Evolutionary conservation across 2,329 filamentous ascomycete genomes (phyloP).

Genomic region (Colletotrichum sp.): DNA sequence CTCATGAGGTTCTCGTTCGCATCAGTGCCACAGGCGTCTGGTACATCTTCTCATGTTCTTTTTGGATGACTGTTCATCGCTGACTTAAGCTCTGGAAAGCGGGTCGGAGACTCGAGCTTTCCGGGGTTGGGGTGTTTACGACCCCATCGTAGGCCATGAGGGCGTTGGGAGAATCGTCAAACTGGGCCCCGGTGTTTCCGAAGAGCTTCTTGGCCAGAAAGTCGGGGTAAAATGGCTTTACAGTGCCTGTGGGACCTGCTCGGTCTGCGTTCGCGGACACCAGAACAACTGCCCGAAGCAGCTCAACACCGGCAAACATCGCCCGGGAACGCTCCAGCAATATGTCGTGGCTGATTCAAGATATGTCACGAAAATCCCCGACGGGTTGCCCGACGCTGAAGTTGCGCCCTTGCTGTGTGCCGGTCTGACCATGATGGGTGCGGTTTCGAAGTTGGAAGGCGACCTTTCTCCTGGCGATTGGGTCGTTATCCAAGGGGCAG

Average conservation of each 20-base stretch:
- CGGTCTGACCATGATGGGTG: slow-evolving; percentile 36
- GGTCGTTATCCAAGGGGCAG: slow-evolving; percentile 35
- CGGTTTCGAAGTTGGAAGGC: slow-evolving; percentile 21
- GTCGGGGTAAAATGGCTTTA: slow-evolving; percentile 52
- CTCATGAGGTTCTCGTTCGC: not conserved
- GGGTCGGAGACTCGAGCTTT: slow-evolving; percentile 34
- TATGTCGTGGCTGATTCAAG: slow-evolving; percentile 33
- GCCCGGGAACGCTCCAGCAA: slow-evolving; percentile 35
- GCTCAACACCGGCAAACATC: slow-evolving; percentile 43
- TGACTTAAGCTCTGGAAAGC: not conserved
- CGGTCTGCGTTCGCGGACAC: slow-evolving; percentile 36
- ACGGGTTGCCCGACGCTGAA: slow-evolving; percentile 21
- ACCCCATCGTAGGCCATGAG: slow-evolving; percentile 33
- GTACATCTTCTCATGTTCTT: not conserved
- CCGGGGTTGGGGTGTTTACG: slow-evolving; percentile 31
- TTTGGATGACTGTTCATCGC: accelerated
- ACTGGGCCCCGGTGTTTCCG: slow-evolving; percentile 30
- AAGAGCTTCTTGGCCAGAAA: slow-evolving; percentile 32
- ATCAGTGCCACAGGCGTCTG: not conserved
- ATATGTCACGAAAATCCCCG: slow-evolving; percentile 31
- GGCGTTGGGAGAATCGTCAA: slow-evolving; percentile 33
- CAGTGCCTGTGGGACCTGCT: slow-evolving; percentile 43
- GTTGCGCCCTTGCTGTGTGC: slow-evolving; percentile 36
- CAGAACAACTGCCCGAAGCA: slow-evolving; percentile 45
- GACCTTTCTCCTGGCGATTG: slow-evolving; percentile 25